These are phyloP conservation scores for Globisporangium emineosum DNA, from an alignment of 352 stramenopile species.

Conservation along the genomic window DNA sequence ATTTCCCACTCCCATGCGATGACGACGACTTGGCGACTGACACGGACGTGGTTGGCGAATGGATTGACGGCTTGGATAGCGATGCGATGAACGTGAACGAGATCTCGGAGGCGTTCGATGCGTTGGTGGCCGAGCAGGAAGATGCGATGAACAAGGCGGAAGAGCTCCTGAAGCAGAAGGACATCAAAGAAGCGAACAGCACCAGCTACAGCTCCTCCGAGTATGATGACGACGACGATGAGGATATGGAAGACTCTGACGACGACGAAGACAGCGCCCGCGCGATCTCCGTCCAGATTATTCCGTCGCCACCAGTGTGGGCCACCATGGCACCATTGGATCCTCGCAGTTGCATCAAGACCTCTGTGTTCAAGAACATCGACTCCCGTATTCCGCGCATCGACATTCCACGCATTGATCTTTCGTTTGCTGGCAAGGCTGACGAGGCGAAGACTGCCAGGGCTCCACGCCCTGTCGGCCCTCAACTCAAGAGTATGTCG, in stretches of 20 bases:
- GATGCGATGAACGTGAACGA: conserved; percentile 73
- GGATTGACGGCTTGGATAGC: conserved; percentile 66
- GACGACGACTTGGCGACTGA: conserved; percentile 29
- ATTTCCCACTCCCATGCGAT: conserved; percentile 60
- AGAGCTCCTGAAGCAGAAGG: conserved; percentile 26
- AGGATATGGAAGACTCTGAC: conserved; percentile 25
- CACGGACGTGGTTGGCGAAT: conserved; percentile 32
- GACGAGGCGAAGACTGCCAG: conserved; percentile 20
- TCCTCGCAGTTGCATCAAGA: conserved; percentile 74
- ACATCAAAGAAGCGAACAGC: conserved; percentile 36
- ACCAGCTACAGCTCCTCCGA: conserved; percentile 30
- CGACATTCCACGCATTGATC: conserved; percentile 67
- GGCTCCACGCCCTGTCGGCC: neutral
- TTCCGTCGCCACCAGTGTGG: conserved; percentile 53
- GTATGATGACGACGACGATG: conserved; percentile 27
- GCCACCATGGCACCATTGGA: conserved; percentile 58
- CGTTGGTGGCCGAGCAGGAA: conserved; percentile 48
- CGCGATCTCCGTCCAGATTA: conserved; percentile 31
- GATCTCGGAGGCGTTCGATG: conserved; percentile 65
- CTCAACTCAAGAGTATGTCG: conserved; percentile 29
- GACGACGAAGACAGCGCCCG: conserved; percentile 19
- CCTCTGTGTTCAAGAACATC: conserved; percentile 70
- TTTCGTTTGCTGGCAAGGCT: conserved; percentile 35
- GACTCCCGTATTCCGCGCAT: conserved; percentile 74
- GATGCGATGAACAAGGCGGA: conserved; percentile 21